Evolutionary conservation across 139 green algal genomes (phyloP), one percentile per base, ranked within the genome.

Genomic region (Volvox africanus): DNA sequence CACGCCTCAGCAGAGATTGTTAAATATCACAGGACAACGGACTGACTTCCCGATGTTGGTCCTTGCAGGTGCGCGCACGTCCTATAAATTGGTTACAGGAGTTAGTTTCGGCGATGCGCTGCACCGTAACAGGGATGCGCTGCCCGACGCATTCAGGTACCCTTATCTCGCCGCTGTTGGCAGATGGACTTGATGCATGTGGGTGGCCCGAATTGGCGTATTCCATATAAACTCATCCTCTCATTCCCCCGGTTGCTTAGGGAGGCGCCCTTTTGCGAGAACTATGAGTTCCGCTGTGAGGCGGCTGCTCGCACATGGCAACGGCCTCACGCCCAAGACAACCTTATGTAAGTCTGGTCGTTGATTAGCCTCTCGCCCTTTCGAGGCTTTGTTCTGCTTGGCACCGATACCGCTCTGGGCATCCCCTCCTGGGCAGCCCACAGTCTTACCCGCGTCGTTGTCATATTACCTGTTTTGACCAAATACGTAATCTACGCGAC

Each of bases 241-340:
- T 30, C 33, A 14, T 24, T 5, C 24, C 24, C 16, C 65, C 65
- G 65, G 65, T 73, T 6, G 65, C 65, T 73, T 75, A 88, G 61
- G 78, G 55, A 62, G 0, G 84, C 84, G 20, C 78, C 30, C 0
- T 99, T 97, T 77, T 97, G 94, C 68, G 96, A 98, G 19, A 94
- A 98, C n/a, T 99, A 93, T 30, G 96, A 97, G 18, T 95, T 92
- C 82, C 94, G 97, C 14, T 94, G 94, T 16, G 95, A 97, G 67
- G 95, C 97, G 20, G 94, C 94, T 5, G 95, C 95, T 0, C 94
- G 97, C 80, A 99, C 97, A 0, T 99, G 97, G 97, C 95, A 94
- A 88, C 88, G 97, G 0, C 91, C 94, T 1, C 97, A 99, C 89
- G 95, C 97, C 0, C 92, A 98, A 93, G 97, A 99, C 88, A 97